Evolutionary conservation across 495 filamentous ascomycete genomes (phyloP), one percentile per base, ranked within the genome.

Genomic region (Neurospora sp.): DNA sequence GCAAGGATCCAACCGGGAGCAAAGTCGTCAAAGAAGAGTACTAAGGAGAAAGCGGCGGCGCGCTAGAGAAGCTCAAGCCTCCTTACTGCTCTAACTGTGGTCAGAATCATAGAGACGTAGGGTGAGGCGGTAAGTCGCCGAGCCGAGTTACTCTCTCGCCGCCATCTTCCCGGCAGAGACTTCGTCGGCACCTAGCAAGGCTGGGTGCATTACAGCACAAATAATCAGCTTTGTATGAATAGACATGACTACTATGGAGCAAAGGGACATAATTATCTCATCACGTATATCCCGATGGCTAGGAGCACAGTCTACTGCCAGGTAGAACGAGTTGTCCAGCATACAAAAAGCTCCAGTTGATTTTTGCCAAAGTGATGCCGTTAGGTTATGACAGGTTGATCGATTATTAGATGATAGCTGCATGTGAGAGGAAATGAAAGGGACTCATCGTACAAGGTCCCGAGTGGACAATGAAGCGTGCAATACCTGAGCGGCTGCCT

Each of bases 1-100:
- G 96, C 96, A 42, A 87, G 94, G 69, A 98, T 98, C 74, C 90
- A 93, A 80, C 93, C 89, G 38, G 88, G 89, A 12, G 80, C 74
- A 70, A 75, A 79, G 77, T 18, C 71, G 45, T 70, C 71, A 39
- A 77, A 77, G 75, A 82, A 81, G 75, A 71, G 75, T 20, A 74
- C 75, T 42, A 81, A 81, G 75, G 73, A 74, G 22, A 45, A 74
- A 3, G 79, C 80, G 77, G 74, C 77, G 74, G 77, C 73, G 47
- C 74, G 69, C 37, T 75, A 72, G 27, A 31, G 42, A 68, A 39
- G 53, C 53, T 37, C 53, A 65, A 31, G 22, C 53, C 12, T 37
- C 27, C 53, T 65, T 65, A 18, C 10, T 37, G 14, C 53, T 8
- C 7, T 65, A 8, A 65, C 53, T 18, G 53, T 65, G 14, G 31